phyloP scores from a whole-genome alignment of 768 basidiomycete genomes.

The Agaricus subrufescens region DNA sequence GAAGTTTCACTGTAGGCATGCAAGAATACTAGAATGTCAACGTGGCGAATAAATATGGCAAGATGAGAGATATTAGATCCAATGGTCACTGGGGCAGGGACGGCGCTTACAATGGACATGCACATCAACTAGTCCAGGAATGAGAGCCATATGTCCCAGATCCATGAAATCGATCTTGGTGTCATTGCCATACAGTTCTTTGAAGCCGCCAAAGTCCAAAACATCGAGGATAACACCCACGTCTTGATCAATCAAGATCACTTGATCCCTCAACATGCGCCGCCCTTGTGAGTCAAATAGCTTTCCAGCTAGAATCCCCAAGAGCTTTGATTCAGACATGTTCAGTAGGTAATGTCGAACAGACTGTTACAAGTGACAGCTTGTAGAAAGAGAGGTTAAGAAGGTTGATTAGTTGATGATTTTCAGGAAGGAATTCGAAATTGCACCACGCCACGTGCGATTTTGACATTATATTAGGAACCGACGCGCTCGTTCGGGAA shows the following conservation, averaged over 20 bases:
- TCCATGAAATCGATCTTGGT: conserved; percentile 33
- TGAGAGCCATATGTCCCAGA: conserved; percentile 39
- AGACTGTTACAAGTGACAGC: not conserved
- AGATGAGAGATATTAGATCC: not conserved
- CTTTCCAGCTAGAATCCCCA: conserved; percentile 36
- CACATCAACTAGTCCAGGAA: conserved; percentile 54
- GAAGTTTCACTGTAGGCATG: conserved; percentile 56
- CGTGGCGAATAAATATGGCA: too few species aligned
- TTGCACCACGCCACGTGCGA: not conserved
- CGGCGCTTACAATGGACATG: conserved; percentile 48
- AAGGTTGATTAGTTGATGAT: not conserved
- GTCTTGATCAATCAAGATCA: conserved; percentile 41
- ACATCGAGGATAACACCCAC: conserved; percentile 49
- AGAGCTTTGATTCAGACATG: conserved; percentile 5
- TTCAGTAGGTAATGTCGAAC: not conserved
- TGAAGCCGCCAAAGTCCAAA: conserved; percentile 12
- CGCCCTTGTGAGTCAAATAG: conserved; percentile 46
- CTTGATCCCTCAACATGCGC: conserved; percentile 35
- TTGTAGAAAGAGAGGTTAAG: not conserved
- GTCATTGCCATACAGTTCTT: conserved; percentile 11
- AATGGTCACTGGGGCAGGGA: not conserved
- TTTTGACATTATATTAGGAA: not conserved
- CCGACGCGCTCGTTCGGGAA: too few species aligned
- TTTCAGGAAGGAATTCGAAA: not conserved
- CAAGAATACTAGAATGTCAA: conserved; percentile 42